Base-by-base conservation (phyloP, 1,284 basidiomycete genomes). In the Phellopilus nigrolimitatus region DNA sequence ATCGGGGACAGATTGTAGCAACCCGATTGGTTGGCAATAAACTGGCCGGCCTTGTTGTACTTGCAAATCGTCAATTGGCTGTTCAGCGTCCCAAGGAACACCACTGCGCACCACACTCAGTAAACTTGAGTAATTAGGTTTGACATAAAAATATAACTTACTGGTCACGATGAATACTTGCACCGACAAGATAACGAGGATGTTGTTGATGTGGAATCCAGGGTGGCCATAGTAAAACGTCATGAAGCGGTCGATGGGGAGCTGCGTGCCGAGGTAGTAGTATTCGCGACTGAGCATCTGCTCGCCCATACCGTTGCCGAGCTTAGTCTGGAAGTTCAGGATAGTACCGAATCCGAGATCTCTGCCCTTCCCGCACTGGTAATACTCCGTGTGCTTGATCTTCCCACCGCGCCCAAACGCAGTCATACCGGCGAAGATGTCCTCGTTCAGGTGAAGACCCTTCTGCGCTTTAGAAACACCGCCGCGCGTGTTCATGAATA, bases 161-260 rank as follows among this genome's bases (percentile, higher is more conserved):
- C 88, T 76, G 10, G 86, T 88, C 37, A 93, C 70, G 65, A 97
- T 80, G 78, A 97, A 95, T 53, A 94, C 72, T 69, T 97, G 94
- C 39, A 97, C 91, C 46, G 94, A 93, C 60, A 94, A 70, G 63
- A 97, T 97, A 67, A 97, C 88, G 64, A 99, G 78, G 78, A 98
- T 98, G 70, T 99, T 99, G 79, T 99, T 98, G 74, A 99, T 95
- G 68, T 98, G 95, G 88, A 99, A 99, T 58, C 95, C 97, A 46
- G 97, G 95, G 71, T 99, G 95, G 46, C 92, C 95, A 67, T 99
- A 99, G 76, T 99, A 99, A 80, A 98, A 99, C 48, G 95, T 98
- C 66, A 99, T 74, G 87, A 99, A 99, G 47, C 97, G 87, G 67
- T 99, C 97, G 67, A 97, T 85, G 36, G 95, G 95, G 41, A 99